Evolutionary conservation across 805 yeast species (phyloP), one percentile per base, ranked within the genome.

Genomic region (Nakazawaea holstii): DNA sequence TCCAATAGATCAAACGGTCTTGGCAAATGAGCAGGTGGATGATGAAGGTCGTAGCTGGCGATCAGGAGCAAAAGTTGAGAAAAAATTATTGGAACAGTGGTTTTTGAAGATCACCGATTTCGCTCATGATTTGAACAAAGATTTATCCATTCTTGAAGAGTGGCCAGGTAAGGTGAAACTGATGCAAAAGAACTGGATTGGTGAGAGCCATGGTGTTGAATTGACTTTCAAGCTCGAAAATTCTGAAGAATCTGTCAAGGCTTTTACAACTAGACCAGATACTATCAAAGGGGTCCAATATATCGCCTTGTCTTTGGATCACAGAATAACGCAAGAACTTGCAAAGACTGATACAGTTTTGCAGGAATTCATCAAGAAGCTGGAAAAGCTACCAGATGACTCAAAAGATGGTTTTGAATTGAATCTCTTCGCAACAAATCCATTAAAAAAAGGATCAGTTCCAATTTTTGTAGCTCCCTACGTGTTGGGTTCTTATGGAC

Each of bases 11-110:
- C 78, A 84, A 53, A 94, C 99, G 0, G 99, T 94, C 1, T 70
- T 94, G 50, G 99, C 99, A 2, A 94, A 86, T 61, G 99, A 94
- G 65, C 99, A 94, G 64, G 97, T 94, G 2, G 99, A 94, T 62
- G 63, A 83, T 1, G 77, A 87, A 39, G 99, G 99, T 0, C 72
- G 82, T 47, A 89, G 97, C 0, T 94, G 99, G 99, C 77, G 99
- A 63, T 89, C 97, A 2, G 99, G 99, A 4, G 99, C 98, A 0
- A 50, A 82, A 13, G 99, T 92, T 0, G 97, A 94, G 62, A 89
- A 88, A 64, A 75, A 73, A 51, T 66, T 79, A 45, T 69, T 94
- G 40, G 87, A 82, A 52, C 99, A 94, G 62, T 94, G 99, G 99
- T 94, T 92, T 57, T 72, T 94, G 53, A 88, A 88, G 9, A 92